Evolutionary conservation across 352 stramenopile genomes (phyloP).

Genomic region (Phytophthora syringae): DNA sequence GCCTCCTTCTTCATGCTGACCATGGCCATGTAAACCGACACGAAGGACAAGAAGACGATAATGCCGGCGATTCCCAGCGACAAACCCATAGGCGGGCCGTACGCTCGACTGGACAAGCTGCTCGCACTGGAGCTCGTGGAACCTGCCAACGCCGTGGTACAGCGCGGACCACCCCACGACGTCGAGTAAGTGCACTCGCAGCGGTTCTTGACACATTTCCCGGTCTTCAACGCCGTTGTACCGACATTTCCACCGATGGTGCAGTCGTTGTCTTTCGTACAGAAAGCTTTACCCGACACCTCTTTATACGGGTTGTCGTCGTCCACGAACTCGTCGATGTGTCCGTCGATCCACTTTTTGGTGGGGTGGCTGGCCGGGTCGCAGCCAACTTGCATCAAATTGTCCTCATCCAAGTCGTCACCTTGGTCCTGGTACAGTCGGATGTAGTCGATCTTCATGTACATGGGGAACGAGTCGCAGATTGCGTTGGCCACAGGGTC

Average conservation of each 20-base stretch:
- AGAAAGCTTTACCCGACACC: slow-evolving; percentile 52
- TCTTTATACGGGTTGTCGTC: slow-evolving; percentile 51
- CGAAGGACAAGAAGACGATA: slow-evolving; percentile 38
- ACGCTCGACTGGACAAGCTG: slow-evolving; percentile 43
- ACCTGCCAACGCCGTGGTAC: slow-evolving; percentile 46
- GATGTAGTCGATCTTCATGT: slow-evolving; percentile 91
- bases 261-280: slow-evolving; percentile 52
- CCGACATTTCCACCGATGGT: slow-evolving; percentile 49
- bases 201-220: slow-evolving; percentile 50
- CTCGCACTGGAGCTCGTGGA: slow-evolving; percentile 32
- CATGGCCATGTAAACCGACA: slow-evolving; percentile 45
- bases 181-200: slow-evolving; percentile 55
- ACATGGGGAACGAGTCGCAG: slow-evolving; percentile 82
- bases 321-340: slow-evolving; percentile 72
- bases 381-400: slow-evolving; percentile 63
- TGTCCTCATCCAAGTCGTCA: slow-evolving; percentile 39
- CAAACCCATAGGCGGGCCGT: slow-evolving; percentile 59
- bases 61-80: slow-evolving; percentile 36
- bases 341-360: slow-evolving; percentile 72
- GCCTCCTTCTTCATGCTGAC: slow-evolving; percentile 31
- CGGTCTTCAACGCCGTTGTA: slow-evolving; percentile 37
- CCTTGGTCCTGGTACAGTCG: slow-evolving; percentile 71
- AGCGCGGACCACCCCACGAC: slow-evolving; percentile 65
- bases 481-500: slow-evolving; percentile 58
- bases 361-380: slow-evolving; percentile 69